phyloP scores from a whole-genome alignment of 805 yeast species.

The Priceomyces castillae region DNA sequence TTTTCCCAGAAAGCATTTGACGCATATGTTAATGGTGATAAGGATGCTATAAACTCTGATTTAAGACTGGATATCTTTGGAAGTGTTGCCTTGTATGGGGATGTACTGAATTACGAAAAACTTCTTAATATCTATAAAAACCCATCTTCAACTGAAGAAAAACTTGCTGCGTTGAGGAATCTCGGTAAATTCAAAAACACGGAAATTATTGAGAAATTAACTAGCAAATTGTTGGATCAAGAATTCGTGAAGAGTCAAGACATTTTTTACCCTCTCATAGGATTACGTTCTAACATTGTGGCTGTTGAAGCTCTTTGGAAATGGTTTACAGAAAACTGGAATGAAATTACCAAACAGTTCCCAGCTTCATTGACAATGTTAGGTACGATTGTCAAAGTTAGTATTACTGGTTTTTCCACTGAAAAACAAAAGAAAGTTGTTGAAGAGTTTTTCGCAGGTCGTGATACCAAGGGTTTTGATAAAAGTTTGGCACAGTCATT shows the following conservation, averaged over 20 bases:
- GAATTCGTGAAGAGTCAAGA: constrained; percentile 68
- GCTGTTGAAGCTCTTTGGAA: constrained; percentile 72
- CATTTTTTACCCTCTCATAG: constrained; percentile 72
- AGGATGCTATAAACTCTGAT: constrained; percentile 70
- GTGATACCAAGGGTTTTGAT: constrained; percentile 61
- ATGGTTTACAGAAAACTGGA: constrained; percentile 79
- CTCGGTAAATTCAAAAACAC: constrained; percentile 62
- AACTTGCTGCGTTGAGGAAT: constrained; percentile 63
- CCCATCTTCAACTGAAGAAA: constrained; percentile 64
- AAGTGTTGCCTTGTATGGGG: constrained; percentile 66
- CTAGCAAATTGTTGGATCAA: constrained; percentile 51
- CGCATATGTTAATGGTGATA: constrained; percentile 58
- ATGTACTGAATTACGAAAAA: constrained; percentile 58
- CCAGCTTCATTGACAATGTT: constrained; percentile 84
- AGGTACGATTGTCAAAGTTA: constrained; percentile 64
- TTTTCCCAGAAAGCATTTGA: constrained; percentile 51
- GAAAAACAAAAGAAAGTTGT: constrained; percentile 51
- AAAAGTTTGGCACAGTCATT: constrained; percentile 64
- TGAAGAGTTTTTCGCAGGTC: constrained; percentile 48
- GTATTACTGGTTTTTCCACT: constrained; percentile 61
- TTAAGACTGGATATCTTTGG: constrained; percentile 63
- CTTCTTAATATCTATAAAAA: constrained; percentile 57
- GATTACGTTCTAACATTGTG: constrained; percentile 57
- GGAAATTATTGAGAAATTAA: constrained; percentile 53
- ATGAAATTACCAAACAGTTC: constrained; percentile 55